Evolutionary conservation across 2,329 filamentous ascomycete genomes (phyloP), one percentile per base, ranked within the genome.

Genomic region (Claviceps humidiphila): DNA sequence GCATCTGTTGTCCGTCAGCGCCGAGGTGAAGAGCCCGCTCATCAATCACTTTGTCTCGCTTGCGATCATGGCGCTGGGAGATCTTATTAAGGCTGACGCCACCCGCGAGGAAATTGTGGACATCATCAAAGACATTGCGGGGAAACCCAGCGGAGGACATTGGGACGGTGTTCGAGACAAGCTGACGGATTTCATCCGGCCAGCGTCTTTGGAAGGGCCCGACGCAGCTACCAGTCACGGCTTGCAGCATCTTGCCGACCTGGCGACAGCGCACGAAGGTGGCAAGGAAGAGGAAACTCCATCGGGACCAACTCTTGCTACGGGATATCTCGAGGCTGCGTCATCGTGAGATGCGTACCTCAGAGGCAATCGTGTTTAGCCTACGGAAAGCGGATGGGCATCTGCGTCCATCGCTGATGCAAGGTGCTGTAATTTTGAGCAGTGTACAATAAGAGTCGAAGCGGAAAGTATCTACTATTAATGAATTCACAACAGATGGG

Each of bases 1-100:
- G 41, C 71, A 70, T n/a, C 71, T 85, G 49, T 68, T 87, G 37
- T 72, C 77, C 6, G 69, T 70, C 34, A 77, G 78, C 42, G 64
- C 74, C 4, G 74, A 76, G 47, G 66, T 82, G 7, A 68, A 78
- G 46, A 82, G 75, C 51, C 84, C 84, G 0, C 68, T 88, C 45
- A 81, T 80, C 52, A 81, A 87, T 60, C 82, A 88, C 61, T 84
- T 84, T 57, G 75, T 76, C 51, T 75, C 74, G 13, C 70, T 87
- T 9, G 73, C 76, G 1, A 71, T 77, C 11, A 70, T 85, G 60
- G 76, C 77, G n/a, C 68, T 89, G 4, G 66, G 79, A 47, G 78
- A 83, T 57, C 70, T 87, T 38, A 68, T 68, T 37, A 78, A 76
- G 58, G 66, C 76, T 8, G 74, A 80, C 8, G 71, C 69, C 55